phyloP scores from a whole-genome alignment of 495 filamentous ascomycete species.

The Neurospora tetrasperma region DNA sequence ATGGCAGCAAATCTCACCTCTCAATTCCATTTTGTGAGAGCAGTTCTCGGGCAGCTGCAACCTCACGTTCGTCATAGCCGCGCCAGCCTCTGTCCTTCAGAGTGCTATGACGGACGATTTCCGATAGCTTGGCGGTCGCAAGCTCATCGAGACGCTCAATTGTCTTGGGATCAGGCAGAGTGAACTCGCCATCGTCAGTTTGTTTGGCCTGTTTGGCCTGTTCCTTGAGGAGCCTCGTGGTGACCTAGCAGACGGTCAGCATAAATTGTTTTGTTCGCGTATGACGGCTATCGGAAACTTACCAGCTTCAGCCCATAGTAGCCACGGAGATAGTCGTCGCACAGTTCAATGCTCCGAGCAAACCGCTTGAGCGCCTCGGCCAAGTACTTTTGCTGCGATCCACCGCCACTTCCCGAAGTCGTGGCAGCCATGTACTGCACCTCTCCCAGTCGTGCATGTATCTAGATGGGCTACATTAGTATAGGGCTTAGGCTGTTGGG shows the following conservation, averaged over 20 bases:
- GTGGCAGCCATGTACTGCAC: constrained; percentile 59
- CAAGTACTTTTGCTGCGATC: constrained; percentile 40
- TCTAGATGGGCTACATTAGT: constrained; percentile 36
- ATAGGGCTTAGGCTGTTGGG: constrained; percentile 9
- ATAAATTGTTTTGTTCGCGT: not conserved
- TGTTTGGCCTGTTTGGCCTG: constrained; percentile 23
- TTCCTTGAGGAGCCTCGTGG: constrained; percentile 27
- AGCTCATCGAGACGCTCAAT: constrained; percentile 59
- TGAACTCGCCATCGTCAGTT: constrained; percentile 30
- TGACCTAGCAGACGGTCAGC: constrained; percentile 27
- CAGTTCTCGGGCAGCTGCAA: constrained; percentile 67
- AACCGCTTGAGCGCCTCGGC: constrained; percentile 70
- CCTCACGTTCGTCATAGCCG: constrained; percentile 62
- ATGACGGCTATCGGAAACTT: constrained; percentile 14
- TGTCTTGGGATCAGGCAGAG: constrained; percentile 38
- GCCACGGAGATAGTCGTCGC: constrained; percentile 82
- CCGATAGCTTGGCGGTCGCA: constrained; percentile 62
- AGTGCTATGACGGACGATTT: constrained; percentile 57
- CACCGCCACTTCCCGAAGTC: constrained; percentile 31
- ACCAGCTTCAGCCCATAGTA: constrained; percentile 86
- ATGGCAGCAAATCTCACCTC: constrained; percentile 21
- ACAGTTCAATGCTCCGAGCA: constrained; percentile 83
- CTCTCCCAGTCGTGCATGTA: constrained; percentile 84
- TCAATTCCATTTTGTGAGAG: constrained; percentile 38
- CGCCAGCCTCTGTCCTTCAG: constrained; percentile 54